phyloP scores from a whole-genome alignment of 345 rosid species.

The Arabidopsis suecica region DNA sequence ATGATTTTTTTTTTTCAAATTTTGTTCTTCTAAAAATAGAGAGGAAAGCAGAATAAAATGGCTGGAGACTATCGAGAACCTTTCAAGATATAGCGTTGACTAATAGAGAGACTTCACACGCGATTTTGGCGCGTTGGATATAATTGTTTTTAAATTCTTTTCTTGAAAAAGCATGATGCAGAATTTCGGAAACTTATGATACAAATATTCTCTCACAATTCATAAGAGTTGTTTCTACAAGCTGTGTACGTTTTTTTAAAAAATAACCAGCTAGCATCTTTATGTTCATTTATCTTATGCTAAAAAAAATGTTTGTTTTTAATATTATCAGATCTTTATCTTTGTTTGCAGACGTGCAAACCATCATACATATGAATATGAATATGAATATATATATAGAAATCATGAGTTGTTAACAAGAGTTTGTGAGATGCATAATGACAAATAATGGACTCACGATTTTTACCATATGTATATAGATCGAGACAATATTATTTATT shows the following conservation, averaged over 20 bases:
- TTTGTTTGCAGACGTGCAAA: slow-evolving; percentile 31
- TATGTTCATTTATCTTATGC: neutral
- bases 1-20: neutral
- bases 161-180: neutral
- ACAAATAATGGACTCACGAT: neutral
- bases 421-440: neutral
- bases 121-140: slow-evolving; percentile 20
- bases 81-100: slow-evolving; percentile 29
- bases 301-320: neutral
- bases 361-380: slow-evolving; percentile 2
- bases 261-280: slow-evolving; percentile 22
- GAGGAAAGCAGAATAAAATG: slow-evolving; percentile 27
- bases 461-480: neutral
- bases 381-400: neutral
- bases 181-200: neutral
- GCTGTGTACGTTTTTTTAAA: neutral
- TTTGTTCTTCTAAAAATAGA: slow-evolving; percentile 4
- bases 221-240: neutral
- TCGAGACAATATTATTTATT: neutral
- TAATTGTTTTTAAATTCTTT: neutral
- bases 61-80: slow-evolving; percentile 23
- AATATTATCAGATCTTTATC: neutral
- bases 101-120: neutral
- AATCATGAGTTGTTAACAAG: slow-evolving; percentile 8
- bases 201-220: neutral